Base-by-base conservation (phyloP, 257 asterid genomes). In the Rubia yunnanensis region DNA sequence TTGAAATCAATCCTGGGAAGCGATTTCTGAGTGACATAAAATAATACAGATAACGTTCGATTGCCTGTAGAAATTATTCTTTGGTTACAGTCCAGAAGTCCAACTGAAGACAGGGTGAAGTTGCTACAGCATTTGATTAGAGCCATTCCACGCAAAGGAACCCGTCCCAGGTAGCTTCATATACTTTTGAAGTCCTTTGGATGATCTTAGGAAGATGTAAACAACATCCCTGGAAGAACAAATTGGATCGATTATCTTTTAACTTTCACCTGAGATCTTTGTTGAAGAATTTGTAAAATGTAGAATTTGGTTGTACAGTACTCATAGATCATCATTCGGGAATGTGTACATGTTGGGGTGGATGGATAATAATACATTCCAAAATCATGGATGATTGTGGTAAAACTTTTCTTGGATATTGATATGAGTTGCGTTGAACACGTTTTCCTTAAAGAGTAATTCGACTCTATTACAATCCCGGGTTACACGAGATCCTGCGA, bases 1-100 rank as follows among this genome's bases (percentile, higher is more conserved):
- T 34, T 11, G 66, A 70, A 56, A 65, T 60, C 20, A 50, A 34
- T 70, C 65, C 55, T 18, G 36, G 30, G 5, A 59, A 46, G 46
- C 17, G 64, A 60, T 20, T 3, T 31, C 57, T 15, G 20, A 55
- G 36, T 54, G 64, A 62, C 50, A 23, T 23, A 31, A 0, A 32
- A 30, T 9, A 1, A n/a, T 55, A 1, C 34, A 24, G 2, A 15
- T 8, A 11, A 23, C 14, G 53, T 24, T 36, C 7, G 50, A 30
- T 14, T 56, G 50, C 28, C 52, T 36, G 32, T 36, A 24, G 20
- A 36, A 14, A 60, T 3, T 60, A 5, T 24, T 54, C 8, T 58
- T 31, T 36, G 44, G 64, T 11, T 10, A 31, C 64, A 35, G 15
- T 62, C 54, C 13, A 38, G 22, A 36, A 62, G 54, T 11, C 66